Evolutionary conservation across 352 stramenopile species (phyloP), one percentile per base, ranked within the genome.

Genomic region (Globisporangium parvum): DNA sequence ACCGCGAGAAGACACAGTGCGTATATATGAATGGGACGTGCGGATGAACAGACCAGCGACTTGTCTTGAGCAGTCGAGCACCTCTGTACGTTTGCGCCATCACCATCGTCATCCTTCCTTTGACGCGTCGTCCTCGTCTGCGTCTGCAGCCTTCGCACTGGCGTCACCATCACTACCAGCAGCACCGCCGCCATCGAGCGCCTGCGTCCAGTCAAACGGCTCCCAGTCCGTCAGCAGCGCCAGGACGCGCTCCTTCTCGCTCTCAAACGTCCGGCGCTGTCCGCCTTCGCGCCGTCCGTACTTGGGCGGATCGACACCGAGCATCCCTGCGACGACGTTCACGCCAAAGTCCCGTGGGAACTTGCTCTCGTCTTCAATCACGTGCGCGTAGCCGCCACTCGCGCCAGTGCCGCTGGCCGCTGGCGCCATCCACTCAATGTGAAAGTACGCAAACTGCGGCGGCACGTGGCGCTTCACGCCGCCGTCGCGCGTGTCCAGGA

Each of bases 391-490:
- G 20, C 84, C 75, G 23, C 80, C 76, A n/a, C 63, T 31, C 26
- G 26, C 64, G 21, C 44, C 21, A 23, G 20, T 28, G 20, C 26
- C 40, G 5, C 47, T 37, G 21, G 23, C 53, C 26, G 23, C 53
- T 71, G 4, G 21, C 41, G 0, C 21, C 24, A 0, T 41, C 85
- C 85, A 94, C 60, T 89, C 80, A 42, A 94, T 88, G 59, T 94
- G 79, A 57, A 92, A 94, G 48, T 93, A 94, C 26, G 82, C 64
- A 57, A 92, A 91, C n/a, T 87, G 80, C 21, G 73, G 69, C 8
- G 85, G 85, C 6, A 94, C 67, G 41, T 87, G 71, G 26, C 68
- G 73, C 55, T 73, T 75, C 35, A 92, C 65, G 3, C 79, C 79
- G 9, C 75, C 74, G 42, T 80, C 71, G 47, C 57, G 75, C 10